Conservation (phyloP, 768 basidiomycete genomes). For the Nidularia sp. region DNA sequence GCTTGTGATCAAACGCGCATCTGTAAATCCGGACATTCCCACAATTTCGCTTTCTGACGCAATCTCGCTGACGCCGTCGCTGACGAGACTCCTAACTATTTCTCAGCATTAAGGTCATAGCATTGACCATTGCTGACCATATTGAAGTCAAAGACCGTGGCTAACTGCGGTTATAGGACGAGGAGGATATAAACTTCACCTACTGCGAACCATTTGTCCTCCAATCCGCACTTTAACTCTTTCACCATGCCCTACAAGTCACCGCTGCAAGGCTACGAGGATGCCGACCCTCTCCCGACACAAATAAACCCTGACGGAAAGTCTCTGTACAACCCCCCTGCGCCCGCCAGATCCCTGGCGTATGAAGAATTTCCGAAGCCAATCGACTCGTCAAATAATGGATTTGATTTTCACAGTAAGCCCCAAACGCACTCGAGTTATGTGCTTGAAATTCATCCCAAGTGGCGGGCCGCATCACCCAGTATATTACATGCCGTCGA, state of each 20-base stretch:
- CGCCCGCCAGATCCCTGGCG: slow-evolving; percentile 34
- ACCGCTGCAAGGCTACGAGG: slow-evolving; percentile 32
- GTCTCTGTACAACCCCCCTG: slow-evolving; percentile 46
- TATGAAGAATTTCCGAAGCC: slow-evolving; percentile 56
- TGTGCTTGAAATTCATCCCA: not conserved
- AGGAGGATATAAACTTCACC: not conserved
- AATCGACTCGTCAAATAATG: slow-evolving; percentile 48
- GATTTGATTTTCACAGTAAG: slow-evolving; percentile 74
- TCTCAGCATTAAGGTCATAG: no score
- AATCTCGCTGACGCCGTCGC: no score
- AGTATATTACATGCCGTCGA: slow-evolving; percentile 62
- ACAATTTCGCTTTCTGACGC: no score
- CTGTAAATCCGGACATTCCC: not conserved
- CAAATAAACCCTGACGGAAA: slow-evolving; percentile 51
- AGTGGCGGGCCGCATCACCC: not conserved
- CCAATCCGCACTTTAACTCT: not conserved
- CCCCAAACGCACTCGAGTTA: not conserved
- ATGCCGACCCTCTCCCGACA: slow-evolving; percentile 36
- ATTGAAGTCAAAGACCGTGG: no score
- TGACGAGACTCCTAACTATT: no score
- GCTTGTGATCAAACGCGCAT: not conserved
- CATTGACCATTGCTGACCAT: no score
- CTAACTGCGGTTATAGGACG: not conserved
- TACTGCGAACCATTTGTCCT: no score
- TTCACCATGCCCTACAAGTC: slow-evolving; percentile 17